phyloP scores from a whole-genome alignment of 768 basidiomycete genomes.

The Lentinula sp. region DNA sequence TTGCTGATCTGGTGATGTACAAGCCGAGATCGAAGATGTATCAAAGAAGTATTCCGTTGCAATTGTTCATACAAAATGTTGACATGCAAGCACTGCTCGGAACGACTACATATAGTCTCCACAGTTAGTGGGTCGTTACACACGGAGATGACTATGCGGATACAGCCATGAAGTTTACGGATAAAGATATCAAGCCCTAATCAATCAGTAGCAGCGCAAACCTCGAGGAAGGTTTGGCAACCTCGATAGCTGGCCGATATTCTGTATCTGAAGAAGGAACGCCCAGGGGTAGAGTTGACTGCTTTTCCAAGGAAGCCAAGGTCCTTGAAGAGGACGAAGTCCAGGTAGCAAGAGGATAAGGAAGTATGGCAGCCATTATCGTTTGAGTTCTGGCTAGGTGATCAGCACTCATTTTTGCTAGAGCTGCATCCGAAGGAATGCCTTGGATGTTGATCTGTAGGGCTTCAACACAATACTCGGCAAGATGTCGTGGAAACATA shows the following conservation, averaged over 20 bases:
- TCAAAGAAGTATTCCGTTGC: too few species aligned
- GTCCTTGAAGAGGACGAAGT: conserved; percentile 14
- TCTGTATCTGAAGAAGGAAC: conserved; percentile 45
- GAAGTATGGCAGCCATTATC: conserved; percentile 54
- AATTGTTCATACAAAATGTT: too few species aligned
- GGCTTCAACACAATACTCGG: not conserved
- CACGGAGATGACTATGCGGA: not conserved
- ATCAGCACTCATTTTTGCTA: conserved; percentile 28
- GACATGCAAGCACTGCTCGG: too few species aligned
- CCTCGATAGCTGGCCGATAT: conserved; percentile 52
- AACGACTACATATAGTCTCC: too few species aligned
- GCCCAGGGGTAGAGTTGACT: conserved; percentile 42
- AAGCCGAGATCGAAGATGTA: too few species aligned
- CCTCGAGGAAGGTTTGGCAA: conserved; percentile 66
- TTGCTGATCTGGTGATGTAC: too few species aligned
- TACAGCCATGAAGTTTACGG: not conserved
- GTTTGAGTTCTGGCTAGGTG: conserved; percentile 54
- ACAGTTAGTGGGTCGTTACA: not conserved
- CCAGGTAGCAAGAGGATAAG: conserved; percentile 13
- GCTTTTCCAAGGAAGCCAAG: conserved; percentile 24
- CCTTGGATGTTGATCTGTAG: not conserved
- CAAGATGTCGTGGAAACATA: conserved; percentile 13
- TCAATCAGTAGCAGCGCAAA: conserved; percentile 72
- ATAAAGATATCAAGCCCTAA: conserved; percentile 16
- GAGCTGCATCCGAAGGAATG: conserved; percentile 10